Conservation (phyloP, 2,329 filamentous ascomycete species). For the Fusarium circinatum region DNA sequence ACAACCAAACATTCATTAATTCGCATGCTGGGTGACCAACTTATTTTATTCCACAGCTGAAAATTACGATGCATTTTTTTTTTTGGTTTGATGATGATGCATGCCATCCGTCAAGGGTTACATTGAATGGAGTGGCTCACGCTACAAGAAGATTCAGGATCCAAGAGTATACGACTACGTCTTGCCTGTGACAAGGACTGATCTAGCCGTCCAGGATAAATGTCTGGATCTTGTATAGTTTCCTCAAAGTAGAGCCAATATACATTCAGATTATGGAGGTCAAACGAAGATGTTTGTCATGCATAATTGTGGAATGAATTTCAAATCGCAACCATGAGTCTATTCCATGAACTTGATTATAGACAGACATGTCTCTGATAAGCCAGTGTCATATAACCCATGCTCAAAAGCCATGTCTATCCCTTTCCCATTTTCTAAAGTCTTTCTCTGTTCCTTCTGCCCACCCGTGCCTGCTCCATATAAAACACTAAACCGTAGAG, state of each 20-base stretch:
- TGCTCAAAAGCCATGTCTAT: conserved; percentile 18
- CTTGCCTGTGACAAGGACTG: neutral
- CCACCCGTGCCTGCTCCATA: neutral
- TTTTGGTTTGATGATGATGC: neutral
- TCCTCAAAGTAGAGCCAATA: neutral
- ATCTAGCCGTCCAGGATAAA: neutral
- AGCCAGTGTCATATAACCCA: conserved; percentile 1
- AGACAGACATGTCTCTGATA: neutral
- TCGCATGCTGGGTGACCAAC: neutral
- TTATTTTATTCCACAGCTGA: neutral
- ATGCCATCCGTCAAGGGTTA: neutral
- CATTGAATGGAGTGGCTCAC: neutral
- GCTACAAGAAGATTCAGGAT: neutral
- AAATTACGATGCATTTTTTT: neutral
- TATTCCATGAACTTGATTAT: neutral
- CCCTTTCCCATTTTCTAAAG: neutral
- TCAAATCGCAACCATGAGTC: conserved; percentile 11
- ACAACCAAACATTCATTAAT: neutral
- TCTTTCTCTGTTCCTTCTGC: neutral
- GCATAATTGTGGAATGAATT: conserved; percentile 3
- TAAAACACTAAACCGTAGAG: neutral
- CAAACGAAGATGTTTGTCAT: neutral
- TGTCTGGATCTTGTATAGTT: neutral
- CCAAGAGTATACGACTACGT: neutral
- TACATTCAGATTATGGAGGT: neutral